Evolutionary conservation across 768 basidiomycete species (phyloP).

Genomic region (Solioccasus polychromus): DNA sequence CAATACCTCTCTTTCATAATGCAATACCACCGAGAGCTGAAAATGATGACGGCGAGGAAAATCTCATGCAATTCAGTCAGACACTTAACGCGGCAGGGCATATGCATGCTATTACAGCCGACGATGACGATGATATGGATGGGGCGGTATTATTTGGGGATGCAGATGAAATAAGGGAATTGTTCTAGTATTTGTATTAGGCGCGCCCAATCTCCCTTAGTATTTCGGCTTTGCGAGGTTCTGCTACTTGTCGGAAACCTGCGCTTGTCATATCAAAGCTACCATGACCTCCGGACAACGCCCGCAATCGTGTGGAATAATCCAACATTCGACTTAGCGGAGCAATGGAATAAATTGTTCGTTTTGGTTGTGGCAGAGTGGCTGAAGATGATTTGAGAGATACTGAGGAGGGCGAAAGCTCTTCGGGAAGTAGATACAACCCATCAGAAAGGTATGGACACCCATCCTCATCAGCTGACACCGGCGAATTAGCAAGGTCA

Average conservation of each 20-base stretch:
- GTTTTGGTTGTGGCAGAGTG: constrained; percentile 44
- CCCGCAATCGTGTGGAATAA: constrained; percentile 74
- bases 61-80: constrained; percentile 77
- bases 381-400: constrained; percentile 29
- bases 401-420: constrained; percentile 68
- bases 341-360: constrained; percentile 68
- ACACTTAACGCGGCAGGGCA: constrained; percentile 57
- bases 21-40: constrained; percentile 27
- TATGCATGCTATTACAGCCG: constrained; percentile 52
- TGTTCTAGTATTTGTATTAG: constrained; percentile 40
- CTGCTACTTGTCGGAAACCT: constrained; percentile 71
- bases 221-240: constrained; percentile 65
- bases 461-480: constrained; percentile 37
- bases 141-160: constrained; percentile 75
- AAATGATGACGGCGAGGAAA: constrained; percentile 41
- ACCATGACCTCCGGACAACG: constrained; percentile 80
- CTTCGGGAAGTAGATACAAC: constrained; percentile 71
- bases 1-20: constrained; percentile 44
- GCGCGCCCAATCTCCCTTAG: constrained; percentile 76
- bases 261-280: constrained; percentile 74
- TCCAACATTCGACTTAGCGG: constrained; percentile 83
- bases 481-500: constrained; percentile 48
- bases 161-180: constrained; percentile 71
- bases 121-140: constrained; percentile 77
- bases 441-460: constrained; percentile 55